Evolutionary conservation across 2,329 filamentous ascomycete genomes (phyloP), one percentile per base, ranked within the genome.

Genomic region (Diaporthe longicolla): DNA sequence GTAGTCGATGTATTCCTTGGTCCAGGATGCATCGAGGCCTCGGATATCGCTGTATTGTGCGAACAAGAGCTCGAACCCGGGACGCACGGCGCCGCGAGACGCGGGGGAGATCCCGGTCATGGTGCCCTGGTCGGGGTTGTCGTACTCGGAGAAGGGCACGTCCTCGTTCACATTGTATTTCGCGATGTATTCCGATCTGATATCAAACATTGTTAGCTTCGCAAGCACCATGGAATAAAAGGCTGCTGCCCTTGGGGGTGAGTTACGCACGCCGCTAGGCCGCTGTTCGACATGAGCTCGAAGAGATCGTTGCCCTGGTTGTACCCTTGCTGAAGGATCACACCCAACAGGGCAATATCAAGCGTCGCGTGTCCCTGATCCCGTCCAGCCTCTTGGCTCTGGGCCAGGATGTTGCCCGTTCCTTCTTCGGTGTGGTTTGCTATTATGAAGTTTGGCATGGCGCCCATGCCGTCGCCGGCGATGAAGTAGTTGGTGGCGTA

Each of bases 141-240:
- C 79, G 75, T 85, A 86, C 0, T 78, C 77, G 0, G 80, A 82
- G 75, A 84, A 87, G 3, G 84, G 85, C 11, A 87, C 85, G 15
- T 84, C 79, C 10, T 85, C 61, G 35, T 82, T 83, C 8, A 82
- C 76, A 74, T 86, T 87, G 78, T 86, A 86, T 73, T 85, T 85
- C 5, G 80, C 79, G 6, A 75, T 77, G 54, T 85, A 84, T 70
- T 85, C 83, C 24, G 79, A 75, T 21, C 82, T 82, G 73, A 32
- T 77, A 17, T 57, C 1, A 75, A 2, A 35, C 0, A 2, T n/a
- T 63, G 57, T 70, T 26, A 72, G 24, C n/a, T 4, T 24, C 59
- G 4, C 15, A 48, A 76, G 73, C 10, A 73, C 15, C 26, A 35
- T 19, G 26, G 15, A 35, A 65, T 43, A 26, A 32, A 24, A 29